Evolutionary conservation across 1,284 basidiomycete species (phyloP).

Genomic region (Heliocybe sulcata): DNA sequence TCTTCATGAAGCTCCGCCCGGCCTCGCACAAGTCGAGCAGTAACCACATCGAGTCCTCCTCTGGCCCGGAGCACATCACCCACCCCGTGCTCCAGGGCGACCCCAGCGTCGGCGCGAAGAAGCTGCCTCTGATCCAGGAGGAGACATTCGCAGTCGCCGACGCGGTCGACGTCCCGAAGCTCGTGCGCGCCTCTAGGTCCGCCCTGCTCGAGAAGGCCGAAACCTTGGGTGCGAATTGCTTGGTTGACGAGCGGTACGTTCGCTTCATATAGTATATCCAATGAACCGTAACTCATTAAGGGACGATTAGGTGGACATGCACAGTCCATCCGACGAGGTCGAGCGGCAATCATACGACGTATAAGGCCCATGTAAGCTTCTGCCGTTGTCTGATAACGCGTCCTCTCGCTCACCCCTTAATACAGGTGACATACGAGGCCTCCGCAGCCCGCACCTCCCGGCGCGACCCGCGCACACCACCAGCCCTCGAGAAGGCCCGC

Average conservation of each 20-base stretch:
- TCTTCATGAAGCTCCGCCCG: not conserved
- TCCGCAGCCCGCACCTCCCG: conserved; percentile 28
- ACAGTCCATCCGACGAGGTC: conserved; percentile 49
- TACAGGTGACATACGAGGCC: conserved; percentile 54
- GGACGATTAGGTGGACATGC: conserved; percentile 47
- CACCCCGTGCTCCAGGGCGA: conserved; percentile 34
- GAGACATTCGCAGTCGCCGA: conserved; percentile 54
- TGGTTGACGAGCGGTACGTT: conserved; percentile 65
- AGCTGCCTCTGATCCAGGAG: conserved; percentile 35
- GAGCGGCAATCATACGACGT: conserved; percentile 35
- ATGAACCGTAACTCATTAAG: conserved; percentile 4
- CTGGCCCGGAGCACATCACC: conserved; percentile 43
- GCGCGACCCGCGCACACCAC: conserved; percentile 23
- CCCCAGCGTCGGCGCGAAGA: conserved; percentile 24
- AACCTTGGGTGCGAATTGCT: conserved; percentile 45
- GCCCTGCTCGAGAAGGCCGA: conserved; percentile 47
- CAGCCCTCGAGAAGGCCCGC: conserved; percentile 22
- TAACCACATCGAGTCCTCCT: conserved; percentile 32
- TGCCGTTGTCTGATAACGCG: not conserved
- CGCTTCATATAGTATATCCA: conserved; percentile 2
- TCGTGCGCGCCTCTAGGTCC: conserved; percentile 48
- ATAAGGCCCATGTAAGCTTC: conserved; percentile 49
- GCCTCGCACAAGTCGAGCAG: not conserved
- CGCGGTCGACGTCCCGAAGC: conserved; percentile 52
- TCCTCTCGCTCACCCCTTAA: conserved; percentile 4